Base-by-base conservation (phyloP, 1,139 yeast species). In the Suhomyces wounanorum region DNA sequence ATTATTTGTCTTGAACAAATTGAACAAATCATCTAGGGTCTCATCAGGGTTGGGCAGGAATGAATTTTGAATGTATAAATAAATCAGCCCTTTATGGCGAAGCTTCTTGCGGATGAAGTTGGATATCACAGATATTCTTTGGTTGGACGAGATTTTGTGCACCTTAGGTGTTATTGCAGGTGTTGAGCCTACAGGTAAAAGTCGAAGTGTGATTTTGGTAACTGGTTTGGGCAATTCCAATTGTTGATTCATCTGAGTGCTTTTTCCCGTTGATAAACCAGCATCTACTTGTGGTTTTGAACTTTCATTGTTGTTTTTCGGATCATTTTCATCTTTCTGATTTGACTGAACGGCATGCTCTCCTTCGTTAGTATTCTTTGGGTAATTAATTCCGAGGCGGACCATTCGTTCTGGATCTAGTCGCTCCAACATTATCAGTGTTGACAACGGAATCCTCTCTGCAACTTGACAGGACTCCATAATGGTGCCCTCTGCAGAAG, bases 1-100 rank as follows among this genome's bases (percentile, higher is more conserved):
- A 47, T 74, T 73, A 49, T 76, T 77, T 1, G 76, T 73, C 37
- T 70, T 72, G 61, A 82, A 83, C 44, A 67, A 58, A 18, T 62
- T 63, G 58, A 62, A 79, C 49, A 83, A 64, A 49, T 79, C 78
- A 0, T 82, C 83, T 10, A 83, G 59, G 26, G 64, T 70, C 55
- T 83, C 87, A 56, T 82, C 86, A 0, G 84, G 85, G 39, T 75
- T 77, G 0, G 89, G 88, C 55, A 78, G 79, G 55, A 84, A 82
- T 14, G 86, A 81, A 61, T 79, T 84, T 56, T 81, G 85, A 9
- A 84, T 69, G 58, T 84, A 84, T 35, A 76, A 49, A 52, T 72
- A 65, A 14, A 67, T 52, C 10, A 57, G 60, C 7, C 65, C 62
- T 39, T 58, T 61, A 10, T 69, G 55, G 40, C 68, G 69, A 21